These are phyloP conservation scores for Cubamyces lactineus DNA, from an alignment of 768 basidiomycete species.

Conservation along the genomic window DNA sequence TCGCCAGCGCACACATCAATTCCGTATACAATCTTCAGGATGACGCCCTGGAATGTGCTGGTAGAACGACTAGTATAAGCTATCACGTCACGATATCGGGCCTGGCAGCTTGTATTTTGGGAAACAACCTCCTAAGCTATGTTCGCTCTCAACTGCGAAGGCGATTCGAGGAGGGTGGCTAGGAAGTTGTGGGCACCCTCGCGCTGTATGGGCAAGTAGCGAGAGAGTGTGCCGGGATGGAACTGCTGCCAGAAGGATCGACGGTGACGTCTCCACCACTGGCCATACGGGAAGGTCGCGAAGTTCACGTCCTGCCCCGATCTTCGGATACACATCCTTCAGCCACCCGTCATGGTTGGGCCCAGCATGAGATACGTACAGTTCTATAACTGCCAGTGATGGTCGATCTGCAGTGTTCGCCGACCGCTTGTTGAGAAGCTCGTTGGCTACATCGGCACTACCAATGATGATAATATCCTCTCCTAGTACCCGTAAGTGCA, in stretches of 20 bases:
- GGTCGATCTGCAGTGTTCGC: slow-evolving; percentile 25
- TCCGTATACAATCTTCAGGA: slow-evolving; percentile 1
- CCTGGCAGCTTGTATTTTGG: no score
- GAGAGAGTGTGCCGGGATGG: neutral
- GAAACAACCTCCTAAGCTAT: slow-evolving; percentile 1
- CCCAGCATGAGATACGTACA: slow-evolving; percentile 24
- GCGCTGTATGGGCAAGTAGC: neutral
- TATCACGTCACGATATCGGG: no score
- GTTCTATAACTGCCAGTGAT: no score
- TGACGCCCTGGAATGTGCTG: neutral
- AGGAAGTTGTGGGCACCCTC: neutral
- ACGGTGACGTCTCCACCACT: slow-evolving; percentile 18
- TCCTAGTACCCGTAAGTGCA: slow-evolving; percentile 6
- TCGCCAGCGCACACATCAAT: slow-evolving; percentile 8
- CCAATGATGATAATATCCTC: slow-evolving; percentile 13
- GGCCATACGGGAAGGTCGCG: slow-evolving; percentile 10
- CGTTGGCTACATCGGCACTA: neutral
- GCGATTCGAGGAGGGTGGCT: neutral
- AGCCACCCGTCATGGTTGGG: no score
- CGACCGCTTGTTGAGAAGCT: slow-evolving; percentile 26
- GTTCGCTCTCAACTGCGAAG: neutral
- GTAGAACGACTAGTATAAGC: no score
- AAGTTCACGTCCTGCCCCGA: slow-evolving; percentile 9
- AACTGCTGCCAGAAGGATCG: slow-evolving; percentile 18
- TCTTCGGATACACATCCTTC: no score